Evolutionary conservation across 2,329 filamentous ascomycete genomes (phyloP), one percentile per base, ranked within the genome.

Genomic region (Alternaria ventricosa): DNA sequence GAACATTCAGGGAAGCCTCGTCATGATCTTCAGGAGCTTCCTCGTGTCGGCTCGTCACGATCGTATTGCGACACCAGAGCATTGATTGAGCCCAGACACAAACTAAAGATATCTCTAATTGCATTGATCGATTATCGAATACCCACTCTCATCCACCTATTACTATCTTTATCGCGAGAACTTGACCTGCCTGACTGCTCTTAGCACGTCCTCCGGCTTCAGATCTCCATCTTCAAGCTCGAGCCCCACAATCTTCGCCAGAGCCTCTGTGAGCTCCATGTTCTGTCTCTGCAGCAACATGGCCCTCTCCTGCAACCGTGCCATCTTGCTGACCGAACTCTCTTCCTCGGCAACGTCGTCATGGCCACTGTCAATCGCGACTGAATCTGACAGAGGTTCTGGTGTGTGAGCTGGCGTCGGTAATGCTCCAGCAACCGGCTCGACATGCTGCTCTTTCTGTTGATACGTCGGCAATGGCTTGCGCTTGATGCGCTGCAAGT

Each of bases 181-280:
- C 1, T 28, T 28, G 30, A 55, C 61, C 47, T 66, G 57, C 45
- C 62, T 64, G 11, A 66, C 63, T 11, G 67, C 67, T 25, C 55
- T 57, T 18, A 73, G 53, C 9, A 73, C 67, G 10, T 64, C 55
- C 43, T 73, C 71, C 5, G 60, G 63, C 55, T 65, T 70, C 50
- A 71, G 33, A n/a, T 73, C 65, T 3, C 65, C 69, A 54, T 70
- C 58, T 50, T 72, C 67, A 18, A 67, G 12, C 44, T 75, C 65
- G 22, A 76, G 46, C 4, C 74, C 75, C 22, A 74, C 65, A 23
- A 76, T 70, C 64, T 67, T 72, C 20, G 70, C 73, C 46, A 77
- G 45, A 12, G 71, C 73, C 25, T 72, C 71, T 3, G 69, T 70
- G 5, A 78, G 64, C 53, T 74, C 65, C 7, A 58, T 68, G 27